A percentile compares a stretch with the other conserved stretches of the same genome.
Evolutionary conservation across 2,329 filamentous ascomycete genomes (phyloP).

Genomic region (Whalleya microplaca): DNA sequence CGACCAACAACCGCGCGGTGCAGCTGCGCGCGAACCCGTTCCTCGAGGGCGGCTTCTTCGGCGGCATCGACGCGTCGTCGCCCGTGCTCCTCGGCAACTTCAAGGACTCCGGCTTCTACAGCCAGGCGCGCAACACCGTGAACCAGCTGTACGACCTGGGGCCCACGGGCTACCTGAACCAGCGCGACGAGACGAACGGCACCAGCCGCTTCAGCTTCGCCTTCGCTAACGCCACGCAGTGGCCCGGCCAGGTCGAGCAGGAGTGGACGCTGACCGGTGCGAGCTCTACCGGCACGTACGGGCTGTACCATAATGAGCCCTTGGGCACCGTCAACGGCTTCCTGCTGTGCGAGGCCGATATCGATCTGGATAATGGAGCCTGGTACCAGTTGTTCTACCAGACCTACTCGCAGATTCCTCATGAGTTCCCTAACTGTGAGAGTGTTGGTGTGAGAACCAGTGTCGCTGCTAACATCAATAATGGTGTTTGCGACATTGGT

Average conservation of each 20-base stretch:
- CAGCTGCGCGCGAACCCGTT: slow-evolving; percentile 24
- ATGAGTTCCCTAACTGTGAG: slow-evolving; percentile 23
- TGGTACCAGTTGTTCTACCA: slow-evolving; percentile 30
- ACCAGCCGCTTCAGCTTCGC: slow-evolving; percentile 21
- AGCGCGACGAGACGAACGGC: slow-evolving; percentile 21
- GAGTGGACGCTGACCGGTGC: slow-evolving; percentile 21
- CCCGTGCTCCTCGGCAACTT: slow-evolving; percentile 24
- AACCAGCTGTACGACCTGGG: slow-evolving; percentile 29
- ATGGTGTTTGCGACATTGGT: slow-evolving; percentile 28
- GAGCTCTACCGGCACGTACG: slow-evolving; percentile 17
- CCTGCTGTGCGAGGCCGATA: slow-evolving; percentile 20
- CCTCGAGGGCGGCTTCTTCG: slow-evolving; percentile 11
- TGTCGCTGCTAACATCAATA: slow-evolving; percentile 24
- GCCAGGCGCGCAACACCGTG: slow-evolving; percentile 9
- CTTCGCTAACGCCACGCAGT: slow-evolving; percentile 24
- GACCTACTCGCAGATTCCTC: slow-evolving; percentile 4
- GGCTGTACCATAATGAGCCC: slow-evolving; percentile 14
- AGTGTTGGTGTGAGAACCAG: slow-evolving; percentile 24
- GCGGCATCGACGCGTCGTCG: slow-evolving; percentile 25
- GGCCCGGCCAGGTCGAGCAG: slow-evolving; percentile 21
- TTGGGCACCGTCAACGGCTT: slow-evolving; percentile 20
- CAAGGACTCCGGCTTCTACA: slow-evolving; percentile 11
- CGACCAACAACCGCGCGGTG: slow-evolving; percentile 25
- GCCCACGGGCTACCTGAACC: slow-evolving; percentile 25
- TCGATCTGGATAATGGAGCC: slow-evolving; percentile 15